Conservation (phyloP, 176 grass and related monocot species). For the Bonia amplexicaulis region DNA sequence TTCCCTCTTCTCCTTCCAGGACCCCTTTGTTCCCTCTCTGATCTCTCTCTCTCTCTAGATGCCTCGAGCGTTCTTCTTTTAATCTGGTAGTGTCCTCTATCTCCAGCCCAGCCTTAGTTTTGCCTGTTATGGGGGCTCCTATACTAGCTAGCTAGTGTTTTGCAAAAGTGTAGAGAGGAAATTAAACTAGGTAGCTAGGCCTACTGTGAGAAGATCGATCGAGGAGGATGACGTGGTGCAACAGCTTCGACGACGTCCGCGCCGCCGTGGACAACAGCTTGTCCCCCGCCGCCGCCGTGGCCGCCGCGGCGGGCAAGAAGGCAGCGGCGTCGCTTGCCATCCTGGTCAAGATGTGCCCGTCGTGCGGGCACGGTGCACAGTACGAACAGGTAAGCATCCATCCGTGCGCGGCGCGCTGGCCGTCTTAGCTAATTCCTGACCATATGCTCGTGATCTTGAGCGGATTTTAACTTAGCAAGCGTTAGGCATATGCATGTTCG, state of each 20-base stretch:
- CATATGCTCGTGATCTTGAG: not conserved
- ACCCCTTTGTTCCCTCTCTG: constrained; percentile 9
- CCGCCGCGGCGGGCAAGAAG: constrained; percentile 41
- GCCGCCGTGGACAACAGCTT: constrained; percentile 38
- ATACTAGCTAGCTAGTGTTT: not conserved
- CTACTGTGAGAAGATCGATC: not conserved
- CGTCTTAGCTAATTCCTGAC: not conserved
- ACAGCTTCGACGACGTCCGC: constrained; percentile 46
- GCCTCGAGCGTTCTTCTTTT: not conserved
- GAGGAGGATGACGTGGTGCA: constrained; percentile 67
- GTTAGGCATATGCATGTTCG: not conserved
- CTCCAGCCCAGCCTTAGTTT: not conserved
- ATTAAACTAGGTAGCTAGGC: not conserved
- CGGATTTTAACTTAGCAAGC: not conserved
- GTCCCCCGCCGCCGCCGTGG: constrained; percentile 21
- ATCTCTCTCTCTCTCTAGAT: not conserved
- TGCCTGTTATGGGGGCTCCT: not conserved
- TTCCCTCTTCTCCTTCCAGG: constrained; percentile 26
- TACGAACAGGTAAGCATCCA: constrained; percentile 33
- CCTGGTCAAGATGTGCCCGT: constrained; percentile 64
- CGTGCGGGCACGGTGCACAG: constrained; percentile 59
- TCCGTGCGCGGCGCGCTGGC: too few species aligned
- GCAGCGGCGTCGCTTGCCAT: constrained; percentile 37
- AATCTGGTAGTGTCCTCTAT: constrained; percentile 12
- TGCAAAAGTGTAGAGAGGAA: too few species aligned